A percentile compares a stretch with the other conserved stretches of the same genome.
phyloP scores from a whole-genome alignment of 805 yeast genomes.

The Ogataea dorogensis region DNA sequence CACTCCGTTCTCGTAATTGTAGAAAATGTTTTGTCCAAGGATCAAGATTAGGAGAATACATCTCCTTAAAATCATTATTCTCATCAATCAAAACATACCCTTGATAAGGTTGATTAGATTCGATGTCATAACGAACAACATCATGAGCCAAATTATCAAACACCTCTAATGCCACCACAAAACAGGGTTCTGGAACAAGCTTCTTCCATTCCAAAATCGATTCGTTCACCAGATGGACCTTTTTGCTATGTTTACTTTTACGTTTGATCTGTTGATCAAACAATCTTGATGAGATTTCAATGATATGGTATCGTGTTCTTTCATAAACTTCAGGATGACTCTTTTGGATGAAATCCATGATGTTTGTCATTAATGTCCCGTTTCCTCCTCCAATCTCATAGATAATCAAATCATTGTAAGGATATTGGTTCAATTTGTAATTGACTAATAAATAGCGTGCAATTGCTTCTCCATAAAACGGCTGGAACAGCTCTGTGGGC shows the following conservation, averaged over 20 bases:
- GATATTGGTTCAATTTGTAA: conserved; percentile 65
- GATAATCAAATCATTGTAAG: conserved; percentile 67
- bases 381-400: conserved; percentile 92
- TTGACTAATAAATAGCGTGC: conserved; percentile 76
- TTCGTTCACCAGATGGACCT: conserved; percentile 65
- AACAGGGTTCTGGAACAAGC: conserved; percentile 62
- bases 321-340: conserved; percentile 72
- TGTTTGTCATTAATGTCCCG: conserved; percentile 78
- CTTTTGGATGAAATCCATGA: conserved; percentile 59
- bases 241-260: conserved; percentile 42
- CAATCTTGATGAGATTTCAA: conserved; percentile 66
- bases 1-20: conserved; percentile 50
- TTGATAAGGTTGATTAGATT: conserved; percentile 66
- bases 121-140: conserved; percentile 68
- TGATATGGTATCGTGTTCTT: conserved; percentile 64
- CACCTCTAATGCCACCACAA: conserved; percentile 76
- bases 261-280: conserved; percentile 52
- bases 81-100: conserved; percentile 75
- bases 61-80: conserved; percentile 72
- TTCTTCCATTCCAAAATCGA: conserved; percentile 76
- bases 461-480: conserved; percentile 80
- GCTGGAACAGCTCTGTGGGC: conserved; percentile 82
- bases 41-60: conserved; percentile 62
- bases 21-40: conserved; percentile 55
- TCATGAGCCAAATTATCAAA: conserved; percentile 86